Evolutionary conservation across 202 grass and related monocot species (phyloP), one percentile per base, ranked within the genome.

Genomic region (Carex sylvatica): DNA sequence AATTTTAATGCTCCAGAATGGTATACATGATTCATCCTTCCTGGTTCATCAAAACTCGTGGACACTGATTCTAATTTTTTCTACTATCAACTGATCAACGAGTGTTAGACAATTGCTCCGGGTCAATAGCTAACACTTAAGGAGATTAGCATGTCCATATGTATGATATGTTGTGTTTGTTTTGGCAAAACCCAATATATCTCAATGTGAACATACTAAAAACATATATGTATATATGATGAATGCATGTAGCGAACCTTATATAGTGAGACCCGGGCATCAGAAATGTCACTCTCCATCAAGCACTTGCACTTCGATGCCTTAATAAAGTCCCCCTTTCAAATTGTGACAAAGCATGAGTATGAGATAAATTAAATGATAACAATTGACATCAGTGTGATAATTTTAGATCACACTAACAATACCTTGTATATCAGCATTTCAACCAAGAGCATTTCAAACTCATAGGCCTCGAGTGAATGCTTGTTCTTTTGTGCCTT

Each of bases 371-470:
- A 77, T 77, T 56, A 16, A 77, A 13, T 13, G 3, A 58, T 36
- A 0, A 56, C 11, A 58, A 6, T 23, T 77, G 73, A 16, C 11
- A 74, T 58, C 11, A 40, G 31, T 74, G 22, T 54, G 46, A 23
- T 54, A 28, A 74, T 54, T 64, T 56, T 54, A 56, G 10, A 13
- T 36, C 28, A 40, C 40, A 70, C 7, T 60, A 72, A 44, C 2
- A 59, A 22, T 60, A 85, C 84, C 64, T 85, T 62, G 8, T 80
- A 85, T 18, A 85, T 72, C n/a, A 70, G 51, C 84, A 85, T 70
- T 85, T 85, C 84, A 44, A 85, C 64, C 42, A 85, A 69, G 38
- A 85, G 28, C 63, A 85, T 70, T 44, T 85, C 46, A 8, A 85
- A 52, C 15, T 85, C 84, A 28, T 85, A 69, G n/a, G 75, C 75